These are phyloP conservation scores for Trichoderma lentiforme DNA, from an alignment of 2,329 filamentous ascomycete genomes.

Conservation along the genomic window DNA sequence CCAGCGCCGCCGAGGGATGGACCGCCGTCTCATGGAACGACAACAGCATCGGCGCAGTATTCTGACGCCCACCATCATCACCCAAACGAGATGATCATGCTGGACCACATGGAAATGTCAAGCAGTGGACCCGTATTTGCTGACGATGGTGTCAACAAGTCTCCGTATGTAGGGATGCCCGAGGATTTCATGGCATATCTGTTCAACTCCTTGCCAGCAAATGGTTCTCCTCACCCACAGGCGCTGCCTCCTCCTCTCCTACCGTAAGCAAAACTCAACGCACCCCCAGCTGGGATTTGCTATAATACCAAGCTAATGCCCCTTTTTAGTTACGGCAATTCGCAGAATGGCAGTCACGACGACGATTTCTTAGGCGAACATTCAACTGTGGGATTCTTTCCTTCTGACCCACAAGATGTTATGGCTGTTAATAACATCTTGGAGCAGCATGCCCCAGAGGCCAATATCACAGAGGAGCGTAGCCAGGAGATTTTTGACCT, in stretches of 20 bases:
- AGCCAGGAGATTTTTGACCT: slow-evolving; percentile 78
- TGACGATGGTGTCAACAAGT: slow-evolving; percentile 74
- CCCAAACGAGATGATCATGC: slow-evolving; percentile 53
- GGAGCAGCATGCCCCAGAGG: slow-evolving; percentile 75
- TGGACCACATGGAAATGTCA: slow-evolving; percentile 60
- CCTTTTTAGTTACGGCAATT: slow-evolving; percentile 50
- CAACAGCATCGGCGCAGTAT: slow-evolving; percentile 42
- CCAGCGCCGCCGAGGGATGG: slow-evolving; percentile 32
- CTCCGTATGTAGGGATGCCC: slow-evolving; percentile 77
- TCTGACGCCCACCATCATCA: slow-evolving; percentile 44
- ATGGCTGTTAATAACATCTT: slow-evolving; percentile 88
- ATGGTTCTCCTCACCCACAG: slow-evolving; percentile 37
- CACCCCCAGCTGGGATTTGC: background rate
- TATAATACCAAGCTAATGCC: slow-evolving; percentile 21
- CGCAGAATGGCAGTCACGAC: slow-evolving; percentile 40
- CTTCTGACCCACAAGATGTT: slow-evolving; percentile 66
- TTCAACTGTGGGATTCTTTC: slow-evolving; percentile 53
- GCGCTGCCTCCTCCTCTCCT: slow-evolving; percentile 42
- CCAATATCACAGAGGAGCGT: slow-evolving; percentile 81
- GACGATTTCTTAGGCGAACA: slow-evolving; percentile 50
- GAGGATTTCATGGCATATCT: slow-evolving; percentile 85
- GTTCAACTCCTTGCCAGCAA: slow-evolving; percentile 55
- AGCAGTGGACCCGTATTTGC: slow-evolving; percentile 85
- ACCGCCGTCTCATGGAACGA: slow-evolving; percentile 35
- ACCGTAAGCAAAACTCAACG: slow-evolving; percentile 42